These are phyloP conservation scores for Lachnellula suecica DNA, from an alignment of 2,329 filamentous ascomycete genomes.

Conservation along the genomic window DNA sequence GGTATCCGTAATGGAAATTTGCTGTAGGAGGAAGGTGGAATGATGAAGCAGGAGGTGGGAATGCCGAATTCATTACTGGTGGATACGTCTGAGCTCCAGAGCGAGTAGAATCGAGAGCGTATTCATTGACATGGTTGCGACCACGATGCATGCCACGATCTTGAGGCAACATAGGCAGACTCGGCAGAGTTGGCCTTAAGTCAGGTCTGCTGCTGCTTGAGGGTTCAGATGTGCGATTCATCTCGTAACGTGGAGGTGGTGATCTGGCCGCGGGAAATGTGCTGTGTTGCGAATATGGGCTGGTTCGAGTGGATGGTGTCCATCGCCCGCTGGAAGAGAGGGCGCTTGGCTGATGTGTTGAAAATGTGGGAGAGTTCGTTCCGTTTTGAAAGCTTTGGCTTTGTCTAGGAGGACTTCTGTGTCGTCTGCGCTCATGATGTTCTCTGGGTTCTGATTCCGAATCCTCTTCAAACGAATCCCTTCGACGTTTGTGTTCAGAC, in stretches of 20 bases:
- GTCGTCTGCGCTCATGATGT: slow-evolving; percentile 6
- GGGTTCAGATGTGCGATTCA: slow-evolving; percentile 5
- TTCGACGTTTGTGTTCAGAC: slow-evolving; percentile 19
- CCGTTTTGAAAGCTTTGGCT: slow-evolving; percentile 11
- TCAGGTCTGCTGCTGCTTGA: slow-evolving; percentile 7
- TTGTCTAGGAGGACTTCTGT: slow-evolving; percentile 14
- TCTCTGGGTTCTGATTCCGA: slow-evolving; percentile 8
- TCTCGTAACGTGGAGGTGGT: slow-evolving; percentile 7
- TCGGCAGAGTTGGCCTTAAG: slow-evolving; percentile 21
- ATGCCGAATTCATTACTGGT: slow-evolving; percentile 9
- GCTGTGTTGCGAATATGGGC: slow-evolving; percentile 11
- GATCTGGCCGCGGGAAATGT: slow-evolving; percentile 6
- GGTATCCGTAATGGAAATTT: slow-evolving; percentile 19
- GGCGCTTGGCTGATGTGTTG: slow-evolving; percentile 6
- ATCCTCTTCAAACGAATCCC: slow-evolving; percentile 18
- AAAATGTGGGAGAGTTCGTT: slow-evolving; percentile 10
- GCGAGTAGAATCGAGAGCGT: slow-evolving; percentile 18
- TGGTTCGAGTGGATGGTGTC: slow-evolving; percentile 12
- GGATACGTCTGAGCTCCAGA: slow-evolving; percentile 15
- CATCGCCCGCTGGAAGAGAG: slow-evolving; percentile 11
- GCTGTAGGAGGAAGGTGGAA: slow-evolving; percentile 11
- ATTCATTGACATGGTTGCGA: slow-evolving; percentile 12
- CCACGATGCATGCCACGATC: slow-evolving; percentile 5
- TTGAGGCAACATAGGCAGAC: slow-evolving; percentile 19
- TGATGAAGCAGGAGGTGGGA: slow-evolving; percentile 7